Percentiles rank a stretch among this genome's conserved stretches.
Conservation (phyloP, 495 filamentous ascomycete species). For the Terfezia claveryi region DNA sequence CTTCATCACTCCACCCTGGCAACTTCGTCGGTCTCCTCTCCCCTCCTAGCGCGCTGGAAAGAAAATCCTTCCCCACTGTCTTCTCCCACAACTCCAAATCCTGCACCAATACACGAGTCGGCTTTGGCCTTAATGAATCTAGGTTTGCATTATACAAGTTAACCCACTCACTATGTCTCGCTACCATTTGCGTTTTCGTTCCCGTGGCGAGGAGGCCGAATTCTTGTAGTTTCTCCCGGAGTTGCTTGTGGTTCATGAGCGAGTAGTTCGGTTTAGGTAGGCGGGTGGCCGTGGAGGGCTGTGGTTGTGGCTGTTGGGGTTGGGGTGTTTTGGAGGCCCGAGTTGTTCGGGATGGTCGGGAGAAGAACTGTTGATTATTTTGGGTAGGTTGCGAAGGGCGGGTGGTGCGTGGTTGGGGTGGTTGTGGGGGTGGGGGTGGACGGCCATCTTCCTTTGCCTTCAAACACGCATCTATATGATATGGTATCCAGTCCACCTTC, state of each 20-base stretch:
- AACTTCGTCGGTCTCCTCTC: constrained; percentile 9
- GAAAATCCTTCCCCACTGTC: constrained; percentile 32
- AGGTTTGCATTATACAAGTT: constrained; percentile 94
- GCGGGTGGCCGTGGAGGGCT: constrained; percentile 25
- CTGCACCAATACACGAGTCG: constrained; percentile 44
- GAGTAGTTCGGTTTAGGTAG: constrained; percentile 61
- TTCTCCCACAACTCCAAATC: constrained; percentile 73
- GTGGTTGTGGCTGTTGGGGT: background rate
- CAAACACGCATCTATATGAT: background rate
- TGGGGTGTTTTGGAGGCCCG: constrained; percentile 6
- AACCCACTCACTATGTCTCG: constrained; percentile 77
- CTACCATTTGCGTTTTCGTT: constrained; percentile 40
- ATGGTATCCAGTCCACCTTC: constrained; percentile 29
- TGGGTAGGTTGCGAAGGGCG: background rate
- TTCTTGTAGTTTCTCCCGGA: constrained; percentile 62
- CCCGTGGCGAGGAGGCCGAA: constrained; percentile 61
- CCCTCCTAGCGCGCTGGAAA: constrained; percentile 1
- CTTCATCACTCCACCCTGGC: constrained; percentile 20
- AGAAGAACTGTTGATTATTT: background rate
- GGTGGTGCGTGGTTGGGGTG: background rate
- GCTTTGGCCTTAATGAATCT: constrained; percentile 51
- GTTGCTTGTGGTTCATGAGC: constrained; percentile 47
- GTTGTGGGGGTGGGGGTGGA: background rate
- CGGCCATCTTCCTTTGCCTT: background rate
- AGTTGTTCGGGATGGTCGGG: constrained; percentile 10